phyloP scores from a whole-genome alignment of 2,329 filamentous ascomycete genomes.

The Microascus cirrosus region DNA sequence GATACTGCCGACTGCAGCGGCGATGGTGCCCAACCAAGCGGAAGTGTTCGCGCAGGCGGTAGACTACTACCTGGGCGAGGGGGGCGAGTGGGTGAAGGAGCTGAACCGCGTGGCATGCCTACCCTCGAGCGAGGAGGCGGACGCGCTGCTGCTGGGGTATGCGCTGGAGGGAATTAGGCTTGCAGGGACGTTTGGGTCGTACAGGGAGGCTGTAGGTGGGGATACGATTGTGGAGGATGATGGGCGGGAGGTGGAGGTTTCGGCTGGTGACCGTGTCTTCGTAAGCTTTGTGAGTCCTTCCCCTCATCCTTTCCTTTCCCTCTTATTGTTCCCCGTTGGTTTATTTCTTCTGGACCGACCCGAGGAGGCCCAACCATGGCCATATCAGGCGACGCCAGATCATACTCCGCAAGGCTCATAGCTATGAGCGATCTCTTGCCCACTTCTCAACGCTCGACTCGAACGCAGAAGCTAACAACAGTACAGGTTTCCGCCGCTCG shows the following conservation, averaged over 20 bases:
- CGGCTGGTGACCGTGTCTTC: slow-evolving; percentile 48
- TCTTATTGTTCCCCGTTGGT: no score
- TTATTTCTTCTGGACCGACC: no score
- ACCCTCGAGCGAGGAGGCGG: slow-evolving; percentile 42
- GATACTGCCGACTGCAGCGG: slow-evolving; percentile 54
- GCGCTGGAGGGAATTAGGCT: slow-evolving; percentile 62
- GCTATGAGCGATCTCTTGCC: no score
- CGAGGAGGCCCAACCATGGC: no score
- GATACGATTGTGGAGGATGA: slow-evolving; percentile 37
- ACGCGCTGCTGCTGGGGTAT: slow-evolving; percentile 56
- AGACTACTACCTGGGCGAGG: slow-evolving; percentile 57
- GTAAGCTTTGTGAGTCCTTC: slow-evolving; percentile 43
- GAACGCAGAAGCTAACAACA: background rate
- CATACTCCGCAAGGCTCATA: no score
- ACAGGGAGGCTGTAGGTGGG: slow-evolving; percentile 35
- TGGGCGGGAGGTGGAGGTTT: slow-evolving; percentile 35
- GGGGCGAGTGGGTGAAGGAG: slow-evolving; percentile 46
- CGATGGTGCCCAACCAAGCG: slow-evolving; percentile 60
- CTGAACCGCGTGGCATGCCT: slow-evolving; percentile 48
- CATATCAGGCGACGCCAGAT: no score
- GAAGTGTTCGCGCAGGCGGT: slow-evolving; percentile 62
- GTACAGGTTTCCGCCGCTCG: slow-evolving; percentile 34
- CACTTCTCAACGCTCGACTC: no score
- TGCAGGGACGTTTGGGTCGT: slow-evolving; percentile 49
- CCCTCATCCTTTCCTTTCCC: no score